These are phyloP conservation scores for Trichoderma erinaceum DNA, from an alignment of 495 filamentous ascomycete genomes.

Conservation along the genomic window DNA sequence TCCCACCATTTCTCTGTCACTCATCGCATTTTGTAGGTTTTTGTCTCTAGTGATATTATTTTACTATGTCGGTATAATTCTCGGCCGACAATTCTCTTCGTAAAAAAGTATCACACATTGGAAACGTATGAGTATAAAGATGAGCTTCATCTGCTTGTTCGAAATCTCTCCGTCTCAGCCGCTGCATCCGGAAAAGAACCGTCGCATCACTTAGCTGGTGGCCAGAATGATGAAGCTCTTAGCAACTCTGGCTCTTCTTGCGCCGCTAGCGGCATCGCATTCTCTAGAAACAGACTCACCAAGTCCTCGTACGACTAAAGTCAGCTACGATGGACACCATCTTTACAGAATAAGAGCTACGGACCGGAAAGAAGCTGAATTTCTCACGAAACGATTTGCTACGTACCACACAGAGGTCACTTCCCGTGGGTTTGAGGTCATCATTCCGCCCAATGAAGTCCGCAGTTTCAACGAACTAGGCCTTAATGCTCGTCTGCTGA, in stretches of 20 bases:
- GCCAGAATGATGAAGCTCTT: not conserved
- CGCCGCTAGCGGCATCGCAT: not conserved
- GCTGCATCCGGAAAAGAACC: not conserved
- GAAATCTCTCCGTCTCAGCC: not conserved
- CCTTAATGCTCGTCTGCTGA: slow-evolving; percentile 32
- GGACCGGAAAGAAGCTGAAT: not conserved
- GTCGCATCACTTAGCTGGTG: not conserved
- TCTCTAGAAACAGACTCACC: not conserved
- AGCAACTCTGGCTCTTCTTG: not conserved
- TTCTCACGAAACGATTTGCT: not conserved
- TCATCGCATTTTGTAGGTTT: not conserved
- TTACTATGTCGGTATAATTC: not conserved
- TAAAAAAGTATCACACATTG: not conserved
- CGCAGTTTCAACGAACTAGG: slow-evolving; percentile 31
- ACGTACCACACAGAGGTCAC: not conserved
- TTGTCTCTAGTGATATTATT: not conserved
- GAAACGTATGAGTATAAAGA: not conserved
- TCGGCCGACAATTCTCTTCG: not conserved
- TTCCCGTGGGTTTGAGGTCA: slow-evolving; percentile 29
- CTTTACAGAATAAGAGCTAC: not conserved
- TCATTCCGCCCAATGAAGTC: slow-evolving; percentile 33
- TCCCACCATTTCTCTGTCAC: not conserved
- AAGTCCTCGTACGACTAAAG: not conserved
- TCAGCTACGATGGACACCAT: slow-evolving; percentile 8
- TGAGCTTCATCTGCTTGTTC: not conserved